Base-by-base conservation (phyloP, 2,329 filamentous ascomycete species). In the Fusarium coffeatum region DNA sequence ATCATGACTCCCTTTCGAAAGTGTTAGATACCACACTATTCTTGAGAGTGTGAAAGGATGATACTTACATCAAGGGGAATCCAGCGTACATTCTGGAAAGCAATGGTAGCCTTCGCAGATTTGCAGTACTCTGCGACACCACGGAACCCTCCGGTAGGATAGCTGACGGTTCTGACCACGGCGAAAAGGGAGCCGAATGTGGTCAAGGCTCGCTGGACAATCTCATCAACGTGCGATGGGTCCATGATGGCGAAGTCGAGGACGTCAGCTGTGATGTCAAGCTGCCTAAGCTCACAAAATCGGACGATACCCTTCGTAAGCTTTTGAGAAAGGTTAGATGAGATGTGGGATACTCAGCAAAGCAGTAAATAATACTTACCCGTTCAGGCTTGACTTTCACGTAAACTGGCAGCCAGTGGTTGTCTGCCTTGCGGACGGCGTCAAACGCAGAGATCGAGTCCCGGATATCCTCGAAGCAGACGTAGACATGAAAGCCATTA, bases 381-480 rank as follows among this genome's bases (percentile, higher is more conserved):
- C 69, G 68, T 4, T 49, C 47, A 7, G 28, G 25, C 6, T 64
- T 42, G 12, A 64, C 55, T 18, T 67, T 66, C 22, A 73, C 54
- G 25, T 78, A 81, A 6, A 65, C 61, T 2, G 76, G 65, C 48
- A 76, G 74, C 86, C 87, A 90, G 34, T 80, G 79, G 13, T 81
- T 78, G 47, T 80, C 79, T 34, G 80, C 77, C 20, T 83, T 70
- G 3, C 81, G 78, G 28, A 86, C 76, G 53, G 84, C 85, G 15
- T 83, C 79, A 59, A 84, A 80, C 10, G 86, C 83, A 32, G 82
- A 81, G 55, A 82, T 85, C 9, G 89, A 84, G 76, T 91, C 88
- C 51, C 87, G 84, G 51, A 90, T 85, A 71, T 92, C 89, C 9
- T 83, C 79, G 71, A 91, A 90, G 7, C 83, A 84, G 25, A 89